Conservation (phyloP, 2,329 filamentous ascomycete species). For the Penicillium italicum region DNA sequence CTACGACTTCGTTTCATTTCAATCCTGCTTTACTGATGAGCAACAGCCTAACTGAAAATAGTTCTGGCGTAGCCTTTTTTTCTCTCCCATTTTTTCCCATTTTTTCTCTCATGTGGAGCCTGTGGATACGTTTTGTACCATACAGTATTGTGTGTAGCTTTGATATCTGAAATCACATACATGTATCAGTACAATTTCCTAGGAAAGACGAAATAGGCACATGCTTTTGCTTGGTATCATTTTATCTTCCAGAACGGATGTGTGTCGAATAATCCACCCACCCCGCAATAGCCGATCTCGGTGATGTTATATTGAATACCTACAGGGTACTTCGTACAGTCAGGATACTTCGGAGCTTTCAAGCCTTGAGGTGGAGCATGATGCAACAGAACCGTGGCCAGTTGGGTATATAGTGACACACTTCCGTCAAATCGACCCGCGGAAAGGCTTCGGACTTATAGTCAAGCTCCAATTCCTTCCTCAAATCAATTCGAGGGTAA, state of each 20-base stretch:
- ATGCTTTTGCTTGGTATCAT: neutral
- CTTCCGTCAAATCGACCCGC: slow-evolving; percentile 7
- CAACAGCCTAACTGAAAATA: neutral
- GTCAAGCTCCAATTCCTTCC: slow-evolving; percentile 5
- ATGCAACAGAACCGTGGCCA: slow-evolving; percentile 6
- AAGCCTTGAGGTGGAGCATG: slow-evolving; percentile 9
- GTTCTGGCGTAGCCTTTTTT: neutral
- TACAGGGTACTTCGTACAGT: neutral
- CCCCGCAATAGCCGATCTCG: slow-evolving; percentile 11
- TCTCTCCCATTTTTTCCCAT: neutral
- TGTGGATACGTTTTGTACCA: neutral
- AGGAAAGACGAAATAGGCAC: neutral
- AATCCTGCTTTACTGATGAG: neutral
- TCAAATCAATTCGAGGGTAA: slow-evolving; percentile 3
- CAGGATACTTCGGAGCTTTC: slow-evolving; percentile 9
- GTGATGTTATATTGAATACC: slow-evolving; percentile 5
- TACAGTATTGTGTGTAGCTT: neutral
- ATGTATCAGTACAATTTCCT: neutral
- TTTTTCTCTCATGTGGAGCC: neutral
- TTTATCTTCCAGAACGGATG: neutral
- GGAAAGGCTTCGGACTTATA: slow-evolving; percentile 9
- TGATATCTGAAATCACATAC: neutral
- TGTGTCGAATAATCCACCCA: neutral
- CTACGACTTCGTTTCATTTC: neutral
- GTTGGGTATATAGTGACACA: slow-evolving; percentile 16